Percentiles rank a stretch among this genome's conserved stretches.
phyloP scores from a whole-genome alignment of 495 filamentous ascomycete species.

The Lasiosphaeriaceae sp. region DNA sequence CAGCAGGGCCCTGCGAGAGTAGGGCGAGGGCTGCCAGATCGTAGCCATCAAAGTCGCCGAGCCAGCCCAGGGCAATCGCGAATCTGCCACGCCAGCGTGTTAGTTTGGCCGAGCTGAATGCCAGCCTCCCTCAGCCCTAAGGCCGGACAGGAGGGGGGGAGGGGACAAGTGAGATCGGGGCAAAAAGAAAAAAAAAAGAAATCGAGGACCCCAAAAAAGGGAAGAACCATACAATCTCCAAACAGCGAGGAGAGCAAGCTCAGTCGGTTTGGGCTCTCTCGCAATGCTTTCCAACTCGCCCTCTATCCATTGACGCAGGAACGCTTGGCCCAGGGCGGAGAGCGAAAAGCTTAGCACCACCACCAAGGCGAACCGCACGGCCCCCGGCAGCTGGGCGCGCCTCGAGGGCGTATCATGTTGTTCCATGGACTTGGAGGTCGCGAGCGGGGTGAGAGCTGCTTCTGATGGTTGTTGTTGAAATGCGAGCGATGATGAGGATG shows the following conservation, averaged over 20 bases:
- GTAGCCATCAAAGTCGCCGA: conserved; percentile 63
- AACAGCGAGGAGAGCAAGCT: conserved; percentile 55
- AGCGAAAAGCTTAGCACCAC: conserved; percentile 60
- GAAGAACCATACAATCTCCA: conserved; percentile 57
- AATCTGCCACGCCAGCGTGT: conserved; percentile 38
- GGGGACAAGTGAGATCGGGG: background rate
- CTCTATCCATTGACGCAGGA: conserved; percentile 44
- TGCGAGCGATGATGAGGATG: background rate
- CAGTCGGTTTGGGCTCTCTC: conserved; percentile 52
- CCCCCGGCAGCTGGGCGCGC: conserved; percentile 43
- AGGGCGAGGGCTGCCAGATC: conserved; percentile 66
- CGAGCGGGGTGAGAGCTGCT: background rate
- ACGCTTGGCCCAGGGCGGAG: conserved; percentile 52
- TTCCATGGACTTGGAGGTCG: background rate
- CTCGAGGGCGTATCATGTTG: background rate
- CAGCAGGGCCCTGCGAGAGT: conserved; percentile 66
- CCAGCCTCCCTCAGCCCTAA: conserved; percentile 21
- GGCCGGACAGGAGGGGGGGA: conserved; percentile 14
- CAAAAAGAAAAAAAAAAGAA: background rate
- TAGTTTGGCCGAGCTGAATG: conserved; percentile 28
- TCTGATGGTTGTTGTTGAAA: background rate
- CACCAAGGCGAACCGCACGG: conserved; percentile 59
- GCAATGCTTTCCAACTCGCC: conserved; percentile 60
- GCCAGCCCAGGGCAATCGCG: conserved; percentile 69
- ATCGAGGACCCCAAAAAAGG: background rate